Evolutionary conservation across 2,329 filamentous ascomycete genomes (phyloP), one percentile per base, ranked within the genome.

Genomic region (Phialophora chinensis): DNA sequence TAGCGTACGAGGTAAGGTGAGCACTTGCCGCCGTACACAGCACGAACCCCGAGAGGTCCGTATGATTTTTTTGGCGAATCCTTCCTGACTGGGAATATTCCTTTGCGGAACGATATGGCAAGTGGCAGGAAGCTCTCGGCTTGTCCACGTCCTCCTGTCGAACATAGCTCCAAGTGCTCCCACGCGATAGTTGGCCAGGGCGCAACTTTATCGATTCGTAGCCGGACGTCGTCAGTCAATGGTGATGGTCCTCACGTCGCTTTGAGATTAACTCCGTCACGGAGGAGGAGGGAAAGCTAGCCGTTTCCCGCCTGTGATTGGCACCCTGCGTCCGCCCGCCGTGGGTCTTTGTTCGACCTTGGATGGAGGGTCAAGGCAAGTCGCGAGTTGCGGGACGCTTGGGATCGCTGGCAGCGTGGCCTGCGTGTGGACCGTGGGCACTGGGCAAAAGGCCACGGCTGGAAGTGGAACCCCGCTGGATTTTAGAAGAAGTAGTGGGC

Each of bases 311-410:
- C 52, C 58, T 59, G 62, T 62, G 65, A 69, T 69, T 69, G 65
- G 67, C 61, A 69, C 44, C 50, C 61, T 66, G 67, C 54, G 65
- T 60, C 67, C 60, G 65, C 55, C 65, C 59, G 67, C 52, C 68
- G 65, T 69, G 67, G 67, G 59, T 65, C 62, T 62, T 64, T 60
- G 65, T 67, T 70, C 60, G 62, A 63, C 64, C 57, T 65, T 65
- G 65, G 57, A 60, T 66, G 67, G n/a, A n/a, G n/a, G n/a, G n/a
- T n/a, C n/a, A n/a, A n/a, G n/a, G 17, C 38, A 60, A 66, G 65
- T 69, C 65, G 65, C 68, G 38, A 67, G 62, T 61, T 63, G 63
- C 65, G 68, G 65, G 61, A 69, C 62, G 61, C 58, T 61, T 49
- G 47, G 58, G 58, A 60, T 60, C 47, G 47, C 64, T 66, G 64